Evolutionary conservation across 495 filamentous ascomycete species (phyloP).

Genomic region (Podospora conica): DNA sequence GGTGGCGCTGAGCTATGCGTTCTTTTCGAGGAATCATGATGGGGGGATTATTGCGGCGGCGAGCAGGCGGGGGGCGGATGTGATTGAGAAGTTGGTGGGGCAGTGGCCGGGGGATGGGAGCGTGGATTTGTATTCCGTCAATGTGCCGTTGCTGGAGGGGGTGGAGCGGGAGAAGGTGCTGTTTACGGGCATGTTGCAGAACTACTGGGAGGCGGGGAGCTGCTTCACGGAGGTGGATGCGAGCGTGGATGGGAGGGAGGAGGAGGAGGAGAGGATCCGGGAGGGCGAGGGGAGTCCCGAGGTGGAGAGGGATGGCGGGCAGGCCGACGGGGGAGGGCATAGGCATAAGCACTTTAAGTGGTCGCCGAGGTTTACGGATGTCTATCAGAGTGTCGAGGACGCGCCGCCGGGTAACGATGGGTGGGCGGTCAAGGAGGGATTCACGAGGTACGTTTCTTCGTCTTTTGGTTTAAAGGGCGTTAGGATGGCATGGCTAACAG

Average conservation of each 20-base stretch:
- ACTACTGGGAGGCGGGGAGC: constrained; percentile 71
- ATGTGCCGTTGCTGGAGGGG: constrained; percentile 71
- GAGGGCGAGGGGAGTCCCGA: constrained; percentile 48
- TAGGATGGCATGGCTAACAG: not conserved
- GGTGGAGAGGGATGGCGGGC: constrained; percentile 22
- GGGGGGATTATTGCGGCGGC: constrained; percentile 69
- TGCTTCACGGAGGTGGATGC: constrained; percentile 74
- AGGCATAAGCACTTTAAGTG: constrained; percentile 88
- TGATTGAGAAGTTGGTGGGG: constrained; percentile 69
- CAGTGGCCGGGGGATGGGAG: constrained; percentile 61
- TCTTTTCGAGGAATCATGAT: constrained; percentile 75
- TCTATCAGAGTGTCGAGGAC: constrained; percentile 76
- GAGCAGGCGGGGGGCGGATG: constrained; percentile 56
- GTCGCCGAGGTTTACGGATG: constrained; percentile 80
- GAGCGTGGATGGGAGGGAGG: constrained; percentile 50
- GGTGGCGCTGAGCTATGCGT: constrained; percentile 83
- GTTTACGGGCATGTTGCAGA: constrained; percentile 80
- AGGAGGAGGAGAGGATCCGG: constrained; percentile 61
- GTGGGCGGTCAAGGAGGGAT: constrained; percentile 83
- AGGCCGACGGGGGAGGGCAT: constrained; percentile 34
- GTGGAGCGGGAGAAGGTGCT: constrained; percentile 62
- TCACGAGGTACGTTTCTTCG: constrained; percentile 64
- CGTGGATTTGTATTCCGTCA: constrained; percentile 80
- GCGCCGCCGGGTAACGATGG: constrained; percentile 84
- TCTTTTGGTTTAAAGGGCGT: not conserved